Conservation (phyloP, 352 stramenopile species). For the Phytophthora crassamura region DNA sequence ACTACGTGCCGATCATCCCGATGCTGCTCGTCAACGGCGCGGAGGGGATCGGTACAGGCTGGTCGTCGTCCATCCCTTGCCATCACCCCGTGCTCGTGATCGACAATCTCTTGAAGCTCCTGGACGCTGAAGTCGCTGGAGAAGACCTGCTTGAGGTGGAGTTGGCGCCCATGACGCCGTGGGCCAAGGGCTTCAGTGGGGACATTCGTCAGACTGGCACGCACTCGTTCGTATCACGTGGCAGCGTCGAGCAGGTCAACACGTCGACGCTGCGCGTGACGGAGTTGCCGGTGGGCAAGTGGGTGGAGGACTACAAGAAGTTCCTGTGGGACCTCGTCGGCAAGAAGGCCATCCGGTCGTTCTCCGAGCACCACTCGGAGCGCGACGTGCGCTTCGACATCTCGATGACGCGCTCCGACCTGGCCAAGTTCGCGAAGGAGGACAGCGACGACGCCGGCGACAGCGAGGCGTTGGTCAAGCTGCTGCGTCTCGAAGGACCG, state of each 20-base stretch:
- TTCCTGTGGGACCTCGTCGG: constrained; percentile 94
- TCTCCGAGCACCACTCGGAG: constrained; percentile 98
- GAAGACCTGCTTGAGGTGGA: constrained; percentile 34
- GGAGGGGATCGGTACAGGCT: constrained; percentile 99
- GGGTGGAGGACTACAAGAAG: constrained; percentile 99
- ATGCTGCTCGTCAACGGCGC: constrained; percentile 98
- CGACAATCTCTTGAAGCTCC: constrained; percentile 90
- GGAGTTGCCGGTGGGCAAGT: constrained; percentile 97
- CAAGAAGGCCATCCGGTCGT: constrained; percentile 88
- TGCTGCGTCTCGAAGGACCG: constrained; percentile 95
- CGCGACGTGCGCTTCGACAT: constrained; percentile 86
- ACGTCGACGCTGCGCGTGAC: constrained; percentile 95
- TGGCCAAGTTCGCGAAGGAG: constrained; percentile 74
- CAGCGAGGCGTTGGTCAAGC: constrained; percentile 75
- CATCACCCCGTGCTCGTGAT: constrained; percentile 97
- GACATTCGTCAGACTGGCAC: constrained; percentile 78
- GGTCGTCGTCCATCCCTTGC: constrained; percentile 95
- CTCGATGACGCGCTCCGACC: constrained; percentile 72
- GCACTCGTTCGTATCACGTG: constrained; percentile 79
- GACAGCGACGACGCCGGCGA: constrained; percentile 28
- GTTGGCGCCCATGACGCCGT: constrained; percentile 90
- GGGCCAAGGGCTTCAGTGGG: constrained; percentile 96
- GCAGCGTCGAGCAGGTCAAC: constrained; percentile 79
- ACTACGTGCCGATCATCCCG: constrained; percentile 97
- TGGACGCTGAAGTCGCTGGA: constrained; percentile 72